A percentile compares a stretch with the other conserved stretches of the same genome.
Evolutionary conservation across 2,329 filamentous ascomycete genomes (phyloP).

Genomic region (Lachnellula willkommii): DNA sequence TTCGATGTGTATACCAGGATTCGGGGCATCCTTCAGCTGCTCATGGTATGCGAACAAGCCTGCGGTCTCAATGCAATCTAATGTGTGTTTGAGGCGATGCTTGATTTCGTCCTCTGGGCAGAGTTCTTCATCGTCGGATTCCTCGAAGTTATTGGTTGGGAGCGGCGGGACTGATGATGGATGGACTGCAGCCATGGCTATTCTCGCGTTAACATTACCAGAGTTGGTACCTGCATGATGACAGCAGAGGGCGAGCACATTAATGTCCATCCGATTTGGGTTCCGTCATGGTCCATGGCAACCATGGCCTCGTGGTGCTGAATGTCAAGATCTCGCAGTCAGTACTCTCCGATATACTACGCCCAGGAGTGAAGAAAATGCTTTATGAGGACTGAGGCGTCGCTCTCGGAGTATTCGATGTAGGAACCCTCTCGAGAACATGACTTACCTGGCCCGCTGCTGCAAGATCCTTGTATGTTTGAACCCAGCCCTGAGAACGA

Average conservation of each 20-base stretch:
- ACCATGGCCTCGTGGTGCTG: slow-evolving; percentile 37
- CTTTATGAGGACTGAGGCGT: too few relatives aligned
- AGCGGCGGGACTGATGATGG: neutral
- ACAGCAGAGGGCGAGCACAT: slow-evolving; percentile 36
- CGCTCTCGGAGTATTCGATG: too few relatives aligned
- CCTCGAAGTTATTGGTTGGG: neutral
- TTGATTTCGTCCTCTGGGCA: neutral
- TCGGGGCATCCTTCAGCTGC: neutral
- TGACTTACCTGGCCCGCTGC: slow-evolving; percentile 25
- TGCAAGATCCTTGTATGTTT: slow-evolving; percentile 35
- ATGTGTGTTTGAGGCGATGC: neutral
- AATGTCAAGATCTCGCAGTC: too few relatives aligned
- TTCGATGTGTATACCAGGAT: neutral
- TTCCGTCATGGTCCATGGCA: slow-evolving; percentile 34
- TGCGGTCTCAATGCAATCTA: neutral
- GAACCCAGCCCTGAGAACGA: slow-evolving; percentile 35
- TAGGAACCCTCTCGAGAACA: too few relatives aligned
- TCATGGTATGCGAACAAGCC: neutral
- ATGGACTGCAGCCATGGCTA: neutral
- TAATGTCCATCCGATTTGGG: slow-evolving; percentile 41
- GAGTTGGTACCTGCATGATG: slow-evolving; percentile 15
- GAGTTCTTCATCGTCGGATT: neutral
- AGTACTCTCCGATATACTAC: too few relatives aligned
- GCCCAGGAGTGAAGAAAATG: too few relatives aligned
- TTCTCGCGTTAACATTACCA: neutral